phyloP scores from a whole-genome alignment of 2,329 filamentous ascomycete species.

The Aspergillus sp. region DNA sequence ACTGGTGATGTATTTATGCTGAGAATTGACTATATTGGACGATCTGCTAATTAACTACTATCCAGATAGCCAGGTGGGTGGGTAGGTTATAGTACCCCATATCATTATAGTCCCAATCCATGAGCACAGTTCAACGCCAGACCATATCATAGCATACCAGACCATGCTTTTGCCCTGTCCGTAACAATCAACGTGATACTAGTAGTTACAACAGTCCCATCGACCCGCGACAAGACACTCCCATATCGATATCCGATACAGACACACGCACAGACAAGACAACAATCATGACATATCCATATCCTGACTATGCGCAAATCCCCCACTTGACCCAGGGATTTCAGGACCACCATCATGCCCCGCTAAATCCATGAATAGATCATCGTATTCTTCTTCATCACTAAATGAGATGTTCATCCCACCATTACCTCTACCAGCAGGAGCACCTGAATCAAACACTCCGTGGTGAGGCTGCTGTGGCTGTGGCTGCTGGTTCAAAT shows the following conservation, averaged over 20 bases:
- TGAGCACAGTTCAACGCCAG: too few species aligned
- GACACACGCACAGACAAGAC: neutral
- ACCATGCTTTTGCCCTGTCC: too few species aligned
- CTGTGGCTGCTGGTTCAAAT: conserved; percentile 8
- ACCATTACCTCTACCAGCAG: neutral
- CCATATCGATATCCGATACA: neutral
- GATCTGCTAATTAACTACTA: too few species aligned
- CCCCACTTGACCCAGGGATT: neutral
- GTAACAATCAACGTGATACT: too few species aligned
- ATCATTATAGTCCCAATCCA: too few species aligned
- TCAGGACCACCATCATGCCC: conserved; percentile 37
- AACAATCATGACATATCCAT: conserved; percentile 41
- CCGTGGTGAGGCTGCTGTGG: neutral
- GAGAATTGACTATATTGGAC: too few species aligned
- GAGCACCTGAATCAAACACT: neutral
- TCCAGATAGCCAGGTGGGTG: too few species aligned
- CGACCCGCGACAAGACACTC: neutral
- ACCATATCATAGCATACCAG: too few species aligned
- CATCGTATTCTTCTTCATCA: conserved; percentile 64
- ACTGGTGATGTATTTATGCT: too few species aligned
- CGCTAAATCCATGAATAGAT: conserved; percentile 66
- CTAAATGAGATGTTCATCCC: conserved; percentile 33
- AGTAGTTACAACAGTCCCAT: neutral
- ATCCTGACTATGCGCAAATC: conserved; percentile 26
- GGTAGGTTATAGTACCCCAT: too few species aligned